These are phyloP conservation scores for Zygoascus hellenicus DNA, from an alignment of 1,139 yeast genomes.

Conservation along the genomic window DNA sequence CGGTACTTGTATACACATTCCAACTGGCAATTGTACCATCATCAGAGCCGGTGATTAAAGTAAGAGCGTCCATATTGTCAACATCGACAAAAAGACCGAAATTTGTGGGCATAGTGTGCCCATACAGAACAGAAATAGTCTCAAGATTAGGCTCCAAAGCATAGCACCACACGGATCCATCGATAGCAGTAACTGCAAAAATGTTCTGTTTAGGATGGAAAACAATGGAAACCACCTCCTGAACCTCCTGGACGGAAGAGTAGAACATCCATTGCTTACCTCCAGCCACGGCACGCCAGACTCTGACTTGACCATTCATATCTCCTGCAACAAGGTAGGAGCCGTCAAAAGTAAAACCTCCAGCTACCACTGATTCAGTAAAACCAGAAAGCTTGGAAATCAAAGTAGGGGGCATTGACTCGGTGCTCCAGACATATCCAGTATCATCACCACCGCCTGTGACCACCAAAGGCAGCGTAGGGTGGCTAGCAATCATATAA, in stretches of 20 bases:
- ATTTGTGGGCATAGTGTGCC: slow-evolving; percentile 67
- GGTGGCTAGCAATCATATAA: slow-evolving; percentile 73
- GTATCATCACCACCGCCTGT: slow-evolving; percentile 91
- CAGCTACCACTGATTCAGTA: slow-evolving; percentile 80
- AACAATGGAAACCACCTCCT: slow-evolving; percentile 72
- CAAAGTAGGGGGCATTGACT: slow-evolving; percentile 57
- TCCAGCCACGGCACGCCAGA: slow-evolving; percentile 56
- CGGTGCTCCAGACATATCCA: slow-evolving; percentile 88
- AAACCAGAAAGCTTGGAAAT: slow-evolving; percentile 73
- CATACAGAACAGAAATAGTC: slow-evolving; percentile 73
- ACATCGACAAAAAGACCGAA: slow-evolving; percentile 70
- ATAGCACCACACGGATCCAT: slow-evolving; percentile 94
- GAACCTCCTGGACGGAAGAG: slow-evolving; percentile 77
- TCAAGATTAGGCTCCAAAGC: slow-evolving; percentile 55
- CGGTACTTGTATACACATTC: slow-evolving; percentile 78
- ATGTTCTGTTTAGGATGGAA: slow-evolving; percentile 64
- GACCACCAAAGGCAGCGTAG: slow-evolving; percentile 70
- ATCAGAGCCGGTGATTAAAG: slow-evolving; percentile 73
- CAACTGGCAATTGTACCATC: slow-evolving; percentile 84
- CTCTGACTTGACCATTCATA: slow-evolving; percentile 82
- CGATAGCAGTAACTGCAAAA: slow-evolving; percentile 91
- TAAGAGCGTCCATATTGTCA: slow-evolving; percentile 53
- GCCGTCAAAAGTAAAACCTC: slow-evolving; percentile 81
- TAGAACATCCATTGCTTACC: slow-evolving; percentile 78
- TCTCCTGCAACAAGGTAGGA: slow-evolving; percentile 79